Evolutionary conservation across 2,329 filamentous ascomycete genomes (phyloP), one percentile per base, ranked within the genome.

Genomic region (Aureobasidium sp.): DNA sequence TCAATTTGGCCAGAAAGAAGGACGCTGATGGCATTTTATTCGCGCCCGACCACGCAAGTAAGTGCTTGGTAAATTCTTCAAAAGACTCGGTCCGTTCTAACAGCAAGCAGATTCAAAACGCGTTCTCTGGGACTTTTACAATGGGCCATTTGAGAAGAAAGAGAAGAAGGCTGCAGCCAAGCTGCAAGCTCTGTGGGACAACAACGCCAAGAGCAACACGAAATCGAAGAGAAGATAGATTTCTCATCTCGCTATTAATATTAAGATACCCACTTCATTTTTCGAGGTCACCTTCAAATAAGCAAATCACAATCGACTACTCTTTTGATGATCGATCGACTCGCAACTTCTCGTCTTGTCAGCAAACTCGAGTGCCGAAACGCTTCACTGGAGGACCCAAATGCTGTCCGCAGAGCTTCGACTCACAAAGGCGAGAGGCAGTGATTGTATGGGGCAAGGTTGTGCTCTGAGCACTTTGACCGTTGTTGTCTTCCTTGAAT

Each of bases 11-110:
- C 63, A 82, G 82, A 67, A 85, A 86, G 73, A 83, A 82, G 69
- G 87, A 87, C 62, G 89, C 89, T 45, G 82, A 82, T 62, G 85
- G 85, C 62, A 78, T 92, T 57, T 84, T 86, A 2, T 95, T 96
- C 72, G 89, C 88, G 7, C 77, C 80, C 58, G 84, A 89, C 66
- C 91, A 96, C 77, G 90, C 89, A 48, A 91, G 93, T 81, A 85
- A 73, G 78, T 78, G 4, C 11, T 25, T 48, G 13, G 25, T 13
- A 8, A 41, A 21, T 21, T 27, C 3, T 13, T 14, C 16, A 3
- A 13, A 6, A 8, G 6, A 29, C 5, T 47, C 25, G 55, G 36
- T 10, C 2, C 32, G 49, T 54, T 50, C 62, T 68, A 57, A 67
- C 51, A 29, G 42, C 45, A 27, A 25, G 25, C 65, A 75, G 73